Conservation (phyloP, 73 alveolate genomes). For the Uronychia binucleata region DNA sequence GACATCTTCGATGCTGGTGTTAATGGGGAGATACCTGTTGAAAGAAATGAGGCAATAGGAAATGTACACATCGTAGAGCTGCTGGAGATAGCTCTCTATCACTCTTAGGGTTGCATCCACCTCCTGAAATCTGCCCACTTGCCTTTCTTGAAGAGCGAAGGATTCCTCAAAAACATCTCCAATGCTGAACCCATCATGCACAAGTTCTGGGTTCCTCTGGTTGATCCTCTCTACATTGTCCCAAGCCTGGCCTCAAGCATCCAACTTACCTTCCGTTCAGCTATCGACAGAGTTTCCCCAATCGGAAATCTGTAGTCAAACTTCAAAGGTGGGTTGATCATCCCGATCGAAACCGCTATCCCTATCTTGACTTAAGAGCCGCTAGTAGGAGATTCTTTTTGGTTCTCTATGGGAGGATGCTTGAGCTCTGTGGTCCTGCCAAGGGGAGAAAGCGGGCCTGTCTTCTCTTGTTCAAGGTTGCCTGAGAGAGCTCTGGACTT, state of each 20-base stretch:
- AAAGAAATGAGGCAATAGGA: neutral
- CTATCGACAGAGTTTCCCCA: neutral
- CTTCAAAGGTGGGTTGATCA: neutral
- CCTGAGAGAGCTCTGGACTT: too few relatives aligned
- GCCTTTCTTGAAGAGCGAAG: neutral
- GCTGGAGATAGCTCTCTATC: neutral
- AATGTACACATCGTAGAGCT: neutral
- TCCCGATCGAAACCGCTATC: neutral
- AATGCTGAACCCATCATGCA: neutral
- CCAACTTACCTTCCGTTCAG: neutral
- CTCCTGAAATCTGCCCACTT: neutral
- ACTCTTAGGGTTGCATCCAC: neutral
- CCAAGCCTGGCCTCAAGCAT: conserved; percentile 5
- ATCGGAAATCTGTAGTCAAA: neutral
- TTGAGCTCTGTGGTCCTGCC: too few relatives aligned
- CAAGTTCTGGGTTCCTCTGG: neutral
- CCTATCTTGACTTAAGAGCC: neutral
- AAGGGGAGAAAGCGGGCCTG: too few relatives aligned
- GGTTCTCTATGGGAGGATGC: too few relatives aligned
- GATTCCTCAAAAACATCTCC: neutral
- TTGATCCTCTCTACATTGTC: neutral
- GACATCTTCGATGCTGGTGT: neutral
- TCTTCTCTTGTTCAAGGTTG: too few relatives aligned
- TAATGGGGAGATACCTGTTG: neutral
- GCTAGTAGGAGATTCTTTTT: neutral